Evolutionary conservation across 768 basidiomycete genomes (phyloP), one percentile per base, ranked within the genome.

Genomic region (Russula compacta): DNA sequence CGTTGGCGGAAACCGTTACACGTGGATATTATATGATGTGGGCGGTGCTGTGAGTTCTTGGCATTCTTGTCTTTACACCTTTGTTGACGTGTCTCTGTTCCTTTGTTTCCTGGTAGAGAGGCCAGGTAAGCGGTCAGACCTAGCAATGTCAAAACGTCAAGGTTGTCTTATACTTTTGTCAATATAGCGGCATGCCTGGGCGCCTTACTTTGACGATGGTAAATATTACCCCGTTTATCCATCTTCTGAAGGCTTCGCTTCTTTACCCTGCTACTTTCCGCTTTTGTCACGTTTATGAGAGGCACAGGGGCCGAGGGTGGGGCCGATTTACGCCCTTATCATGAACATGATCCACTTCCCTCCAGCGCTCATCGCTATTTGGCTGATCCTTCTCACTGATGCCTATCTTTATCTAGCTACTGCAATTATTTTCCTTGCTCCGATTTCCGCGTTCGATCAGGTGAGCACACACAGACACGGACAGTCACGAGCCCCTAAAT

Each of bases 381-480:
- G 39, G 36, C 52, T 49, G 21, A 24, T 60, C 40, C 21, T 42
- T 19, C 11, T 40, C 44, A 60, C 53, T 56, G 24, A 59, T 53
- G 58, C 48, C 58, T 49, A 58, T 56, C 32, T 38, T 48, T 53
- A 33, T 60, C 51, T 68, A 90, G 88, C 87, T 4, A 85, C 86
- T 47, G 89, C 90, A 36, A 85, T 92, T 69, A 92, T 92, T 71
- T 92, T 92, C 72, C 75, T 92, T 53, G 90, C 88, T 53, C 90
- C 90, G 43, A 85, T 92, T 64, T 88, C 87, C 67, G 90, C 90
- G 43, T 92, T 89, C 70, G 89, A 92, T 77, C 89, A 92, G 81
- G 87, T 84, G 68, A 64, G 75, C 51, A 32, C 38, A 21, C 35
- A 32, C n/a, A 19, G 19, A 29, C 24, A 29, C 24, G 24, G 24